Percentiles rank a stretch among this genome's conserved stretches.
Evolutionary conservation across 257 asterid species (phyloP).

Genomic region (Ballota nigra): DNA sequence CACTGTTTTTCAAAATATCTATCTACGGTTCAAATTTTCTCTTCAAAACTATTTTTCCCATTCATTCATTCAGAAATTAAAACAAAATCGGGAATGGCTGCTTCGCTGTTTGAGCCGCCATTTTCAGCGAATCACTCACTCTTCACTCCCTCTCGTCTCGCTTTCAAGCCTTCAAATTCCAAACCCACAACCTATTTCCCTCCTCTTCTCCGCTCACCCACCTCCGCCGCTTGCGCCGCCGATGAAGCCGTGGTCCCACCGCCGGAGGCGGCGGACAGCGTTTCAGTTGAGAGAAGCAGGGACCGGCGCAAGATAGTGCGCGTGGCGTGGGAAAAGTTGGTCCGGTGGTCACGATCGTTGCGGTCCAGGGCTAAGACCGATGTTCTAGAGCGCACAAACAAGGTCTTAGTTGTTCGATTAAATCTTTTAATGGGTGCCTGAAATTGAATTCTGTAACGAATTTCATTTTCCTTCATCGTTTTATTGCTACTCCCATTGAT

Average conservation of each 20-base stretch:
- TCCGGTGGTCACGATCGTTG: slow-evolving; percentile 93
- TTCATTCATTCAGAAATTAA: slow-evolving; percentile 11
- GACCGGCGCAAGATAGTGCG: slow-evolving; percentile 76
- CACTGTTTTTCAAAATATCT: too few relatives aligned
- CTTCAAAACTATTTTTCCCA: too few relatives aligned
- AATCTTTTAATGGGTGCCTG: neutral
- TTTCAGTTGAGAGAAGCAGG: slow-evolving; percentile 37
- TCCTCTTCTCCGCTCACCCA: slow-evolving; percentile 29
- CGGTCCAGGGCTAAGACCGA: slow-evolving; percentile 80
- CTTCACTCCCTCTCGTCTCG: slow-evolving; percentile 10
- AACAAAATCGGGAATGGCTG: slow-evolving; percentile 39
- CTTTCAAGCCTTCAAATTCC: slow-evolving; percentile 27
- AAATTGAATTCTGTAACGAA: neutral
- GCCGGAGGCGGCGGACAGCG: slow-evolving; percentile 28
- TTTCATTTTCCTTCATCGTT: neutral
- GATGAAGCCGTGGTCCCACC: slow-evolving; percentile 30
- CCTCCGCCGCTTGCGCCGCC: slow-evolving; percentile 35
- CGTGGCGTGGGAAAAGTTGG: slow-evolving; percentile 88
- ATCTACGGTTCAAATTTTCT: too few relatives aligned
- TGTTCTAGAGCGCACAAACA: slow-evolving; percentile 81
- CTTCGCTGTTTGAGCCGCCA: slow-evolving; percentile 50
- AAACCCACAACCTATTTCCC: slow-evolving; percentile 13
- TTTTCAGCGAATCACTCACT: slow-evolving; percentile 28
- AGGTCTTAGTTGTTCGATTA: slow-evolving; percentile 39
- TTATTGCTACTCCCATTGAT: too few relatives aligned